phyloP scores from a whole-genome alignment of 495 filamentous ascomycete species.

The Penicillium taxi region DNA sequence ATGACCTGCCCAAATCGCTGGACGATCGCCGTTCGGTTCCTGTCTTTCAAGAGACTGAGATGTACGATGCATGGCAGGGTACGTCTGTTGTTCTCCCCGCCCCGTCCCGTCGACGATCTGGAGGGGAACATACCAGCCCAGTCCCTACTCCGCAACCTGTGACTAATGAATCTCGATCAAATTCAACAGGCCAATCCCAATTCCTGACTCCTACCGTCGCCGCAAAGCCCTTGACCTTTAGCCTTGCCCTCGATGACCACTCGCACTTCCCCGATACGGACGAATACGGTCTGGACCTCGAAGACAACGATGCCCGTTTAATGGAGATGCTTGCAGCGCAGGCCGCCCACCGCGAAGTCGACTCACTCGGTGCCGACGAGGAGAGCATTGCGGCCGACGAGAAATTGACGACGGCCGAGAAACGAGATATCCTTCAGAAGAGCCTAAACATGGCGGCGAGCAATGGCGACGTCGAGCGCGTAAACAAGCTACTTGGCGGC shows the following conservation, averaged over 20 bases:
- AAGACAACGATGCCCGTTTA: conserved; percentile 76
- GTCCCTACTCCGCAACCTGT: background rate
- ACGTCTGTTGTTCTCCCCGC: conserved; percentile 9
- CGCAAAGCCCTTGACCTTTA: conserved; percentile 76
- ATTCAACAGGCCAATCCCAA: conserved; percentile 74
- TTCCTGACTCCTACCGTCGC: conserved; percentile 80
- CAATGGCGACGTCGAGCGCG: conserved; percentile 83
- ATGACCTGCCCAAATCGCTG: conserved; percentile 82
- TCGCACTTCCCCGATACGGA: conserved; percentile 37
- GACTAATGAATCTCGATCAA: conserved; percentile 1
- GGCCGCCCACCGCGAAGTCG: conserved; percentile 69
- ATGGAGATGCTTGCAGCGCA: conserved; percentile 96
- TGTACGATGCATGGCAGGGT: conserved; percentile 99
- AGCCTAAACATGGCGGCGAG: conserved; percentile 92
- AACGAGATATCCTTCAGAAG: conserved; percentile 73
- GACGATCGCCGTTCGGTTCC: conserved; percentile 73
- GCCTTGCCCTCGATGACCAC: conserved; percentile 70
- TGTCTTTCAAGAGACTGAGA: conserved; percentile 69
- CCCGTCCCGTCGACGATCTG: background rate
- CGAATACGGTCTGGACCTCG: conserved; percentile 39
- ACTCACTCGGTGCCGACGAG: conserved; percentile 64
- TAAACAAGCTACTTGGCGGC: conserved; percentile 67
- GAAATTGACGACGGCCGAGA: conserved; percentile 66
- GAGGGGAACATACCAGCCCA: conserved; percentile 2
- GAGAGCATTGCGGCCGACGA: conserved; percentile 67